Percentiles rank a stretch among this genome's conserved stretches.
Conservation (phyloP, 805 yeast species). For the Metschnikowia hibisci region DNA sequence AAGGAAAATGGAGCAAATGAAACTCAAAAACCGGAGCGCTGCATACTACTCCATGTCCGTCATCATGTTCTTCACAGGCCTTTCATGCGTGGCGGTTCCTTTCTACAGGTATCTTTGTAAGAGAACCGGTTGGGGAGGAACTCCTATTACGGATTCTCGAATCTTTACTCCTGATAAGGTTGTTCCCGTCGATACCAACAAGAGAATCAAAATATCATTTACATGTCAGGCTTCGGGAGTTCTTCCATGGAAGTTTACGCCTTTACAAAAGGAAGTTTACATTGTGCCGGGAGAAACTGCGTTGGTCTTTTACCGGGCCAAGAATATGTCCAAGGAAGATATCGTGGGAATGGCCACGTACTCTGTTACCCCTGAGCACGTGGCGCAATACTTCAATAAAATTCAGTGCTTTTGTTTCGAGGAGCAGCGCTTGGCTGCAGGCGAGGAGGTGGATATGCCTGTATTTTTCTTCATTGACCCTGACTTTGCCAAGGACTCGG, state of each 20-base stretch:
- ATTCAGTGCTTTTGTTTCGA: slow-evolving; percentile 98
- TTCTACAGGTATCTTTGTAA: slow-evolving; percentile 87
- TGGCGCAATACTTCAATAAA: slow-evolving; percentile 93
- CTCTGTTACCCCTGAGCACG: slow-evolving; percentile 93
- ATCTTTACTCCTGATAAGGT: slow-evolving; percentile 84
- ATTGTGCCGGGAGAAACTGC: slow-evolving; percentile 98
- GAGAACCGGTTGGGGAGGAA: slow-evolving; percentile 94
- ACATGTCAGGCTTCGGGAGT: slow-evolving; percentile 89
- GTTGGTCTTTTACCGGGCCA: slow-evolving; percentile 89
- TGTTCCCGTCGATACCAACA: slow-evolving; percentile 80
- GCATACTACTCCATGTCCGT: slow-evolving; percentile 67
- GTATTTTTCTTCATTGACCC: slow-evolving; percentile 96
- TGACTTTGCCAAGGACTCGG: slow-evolving; percentile 88
- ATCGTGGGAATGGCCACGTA: slow-evolving; percentile 98
- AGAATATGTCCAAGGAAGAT: slow-evolving; percentile 78
- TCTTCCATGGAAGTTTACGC: slow-evolving; percentile 92
- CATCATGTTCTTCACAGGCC: slow-evolving; percentile 63
- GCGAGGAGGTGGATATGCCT: slow-evolving; percentile 99
- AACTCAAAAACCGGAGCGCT: slow-evolving; percentile 47
- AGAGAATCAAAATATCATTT: slow-evolving; percentile 77
- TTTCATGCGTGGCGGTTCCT: slow-evolving; percentile 90
- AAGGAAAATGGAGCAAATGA: slow-evolving; percentile 27
- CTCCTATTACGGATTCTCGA: slow-evolving; percentile 80
- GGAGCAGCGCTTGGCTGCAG: slow-evolving; percentile 89
- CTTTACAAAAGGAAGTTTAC: slow-evolving; percentile 89